Base-by-base conservation (phyloP, 208 protist species). In the Trypanosoma scelopori region DNA sequence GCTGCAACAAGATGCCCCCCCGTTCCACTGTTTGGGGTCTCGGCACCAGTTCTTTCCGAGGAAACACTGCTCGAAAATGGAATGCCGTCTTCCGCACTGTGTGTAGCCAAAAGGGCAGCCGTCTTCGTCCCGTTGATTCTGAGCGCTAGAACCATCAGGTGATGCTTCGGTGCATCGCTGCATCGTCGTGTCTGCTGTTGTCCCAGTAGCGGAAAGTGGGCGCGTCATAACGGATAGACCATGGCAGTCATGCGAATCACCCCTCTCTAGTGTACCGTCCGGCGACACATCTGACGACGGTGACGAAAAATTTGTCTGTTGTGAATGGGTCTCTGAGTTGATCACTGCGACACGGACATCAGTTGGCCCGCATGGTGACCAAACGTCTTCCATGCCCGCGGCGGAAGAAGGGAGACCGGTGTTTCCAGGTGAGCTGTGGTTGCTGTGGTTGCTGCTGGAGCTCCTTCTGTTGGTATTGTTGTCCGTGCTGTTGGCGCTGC, bases 1-100 rank as follows among this genome's bases (percentile, higher is more conserved):
- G 47, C 23, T 41, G 37, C 35, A 55, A 42, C 1, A 16, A 37
- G 1, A 39, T 23, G 47, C 53, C 15, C 63, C 12, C n/a, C 11
- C 5, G 22, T 25, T 28, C 13, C 22, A 4, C 0, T 11, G 6
- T 27, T 11, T 42, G 45, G 28, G 47, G 1, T 74, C 63, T 22
- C 72, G 73, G 43, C 37, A 47, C 83, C 83, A 89, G 20, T 58
- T 58, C 67, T 79, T 78, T 39, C 80, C 78, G 18, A 71, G 43
- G 48, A 84, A 86, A 66, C 80, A 90, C 25, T 75, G 74, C 35
- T 81, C 73, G 67, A 90, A 90, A 23, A 90, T 76, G 39, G 84
- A 90, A 42, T 90, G 84, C 2, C 56, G 41, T n/a, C 56, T 47
- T 18, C 77, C 72, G 56, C 84, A 90, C 69, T 90, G 78, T 48